phyloP scores from a whole-genome alignment of 495 filamentous ascomycete species.

The Aspergillus incahuasiensis region DNA sequence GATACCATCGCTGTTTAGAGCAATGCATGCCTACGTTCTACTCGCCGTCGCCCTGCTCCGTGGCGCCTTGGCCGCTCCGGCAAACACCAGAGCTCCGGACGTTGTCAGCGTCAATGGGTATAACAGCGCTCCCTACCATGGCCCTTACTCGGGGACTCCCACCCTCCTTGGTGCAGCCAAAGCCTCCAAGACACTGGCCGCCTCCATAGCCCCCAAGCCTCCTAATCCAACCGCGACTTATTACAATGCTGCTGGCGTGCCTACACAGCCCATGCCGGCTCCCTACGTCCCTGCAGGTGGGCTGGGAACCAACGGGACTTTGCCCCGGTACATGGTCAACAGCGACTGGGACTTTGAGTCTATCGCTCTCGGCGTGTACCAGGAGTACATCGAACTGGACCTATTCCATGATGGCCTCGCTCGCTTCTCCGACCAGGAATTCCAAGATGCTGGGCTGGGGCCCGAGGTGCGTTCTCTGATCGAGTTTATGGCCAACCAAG shows the following conservation, averaged over 20 bases:
- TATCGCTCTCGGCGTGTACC: slow-evolving; percentile 63
- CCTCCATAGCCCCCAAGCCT: slow-evolving; percentile 27
- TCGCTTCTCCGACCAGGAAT: slow-evolving; percentile 66
- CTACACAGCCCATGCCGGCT: slow-evolving; percentile 59
- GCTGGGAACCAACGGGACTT: slow-evolving; percentile 69
- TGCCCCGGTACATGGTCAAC: slow-evolving; percentile 65
- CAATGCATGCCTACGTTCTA: neutral
- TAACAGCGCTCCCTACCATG: slow-evolving; percentile 29
- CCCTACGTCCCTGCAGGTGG: slow-evolving; percentile 75
- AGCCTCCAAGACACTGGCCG: slow-evolving; percentile 46
- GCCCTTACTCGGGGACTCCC: slow-evolving; percentile 54
- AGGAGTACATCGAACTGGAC: slow-evolving; percentile 87
- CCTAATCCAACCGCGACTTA: slow-evolving; percentile 42
- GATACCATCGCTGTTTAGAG: too few relatives aligned
- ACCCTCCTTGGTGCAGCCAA: slow-evolving; percentile 57
- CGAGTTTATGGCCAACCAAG: slow-evolving; percentile 82
- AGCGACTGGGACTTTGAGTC: slow-evolving; percentile 76
- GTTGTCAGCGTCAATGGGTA: neutral
- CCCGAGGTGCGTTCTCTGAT: slow-evolving; percentile 68
- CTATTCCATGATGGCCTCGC: slow-evolving; percentile 77
- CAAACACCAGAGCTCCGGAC: neutral
- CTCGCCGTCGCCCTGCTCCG: neutral
- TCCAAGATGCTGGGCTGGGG: slow-evolving; percentile 60
- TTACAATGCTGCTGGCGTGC: slow-evolving; percentile 68
- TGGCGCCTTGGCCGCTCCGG: neutral